Evolutionary conservation across 1,284 basidiomycete genomes (phyloP).

Genomic region (Tilletia walkeri): DNA sequence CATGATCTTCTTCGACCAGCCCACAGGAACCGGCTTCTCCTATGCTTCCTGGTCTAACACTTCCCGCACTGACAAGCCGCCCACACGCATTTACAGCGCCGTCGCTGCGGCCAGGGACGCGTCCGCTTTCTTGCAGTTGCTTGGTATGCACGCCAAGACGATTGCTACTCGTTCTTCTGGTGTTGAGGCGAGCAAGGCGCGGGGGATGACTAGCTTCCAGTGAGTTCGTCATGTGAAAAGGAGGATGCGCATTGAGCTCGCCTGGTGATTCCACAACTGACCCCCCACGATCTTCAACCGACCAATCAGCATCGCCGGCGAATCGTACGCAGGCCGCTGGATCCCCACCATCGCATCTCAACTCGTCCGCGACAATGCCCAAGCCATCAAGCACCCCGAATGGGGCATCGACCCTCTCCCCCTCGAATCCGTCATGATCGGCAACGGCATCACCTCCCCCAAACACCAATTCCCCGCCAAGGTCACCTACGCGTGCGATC

Average conservation of each 20-base stretch:
- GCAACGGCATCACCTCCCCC: slow-evolving; percentile 54
- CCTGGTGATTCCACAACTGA: no score
- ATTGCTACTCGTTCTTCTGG: slow-evolving; percentile 13
- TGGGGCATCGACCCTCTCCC: slow-evolving; percentile 44
- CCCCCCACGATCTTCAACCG: no score
- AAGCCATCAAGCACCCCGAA: slow-evolving; percentile 39
- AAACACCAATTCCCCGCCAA: slow-evolving; percentile 48
- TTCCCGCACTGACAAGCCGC: slow-evolving; percentile 35
- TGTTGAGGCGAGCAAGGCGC: slow-evolving; percentile 29
- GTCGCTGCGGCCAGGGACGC: slow-evolving; percentile 47
- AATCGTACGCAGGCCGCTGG: slow-evolving; percentile 52
- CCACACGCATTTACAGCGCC: slow-evolving; percentile 40
- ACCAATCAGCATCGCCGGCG: slow-evolving; percentile 39
- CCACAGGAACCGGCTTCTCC: slow-evolving; percentile 50
- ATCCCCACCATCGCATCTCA: slow-evolving; percentile 47
- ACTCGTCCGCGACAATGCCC: slow-evolving; percentile 48
- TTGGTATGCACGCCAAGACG: slow-evolving; percentile 36
- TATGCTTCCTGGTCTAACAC: slow-evolving; percentile 53
- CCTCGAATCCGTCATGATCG: slow-evolving; percentile 42
- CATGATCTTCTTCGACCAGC: slow-evolving; percentile 53
- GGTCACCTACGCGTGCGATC: slow-evolving; percentile 44
- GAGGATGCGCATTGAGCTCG: no score
- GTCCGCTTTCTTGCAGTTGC: slow-evolving; percentile 50
- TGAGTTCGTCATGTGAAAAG: neutral
- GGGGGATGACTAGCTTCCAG: slow-evolving; percentile 35